These are phyloP conservation scores for Ceriops tagal DNA, from an alignment of 345 rosid species.

Conservation along the genomic window DNA sequence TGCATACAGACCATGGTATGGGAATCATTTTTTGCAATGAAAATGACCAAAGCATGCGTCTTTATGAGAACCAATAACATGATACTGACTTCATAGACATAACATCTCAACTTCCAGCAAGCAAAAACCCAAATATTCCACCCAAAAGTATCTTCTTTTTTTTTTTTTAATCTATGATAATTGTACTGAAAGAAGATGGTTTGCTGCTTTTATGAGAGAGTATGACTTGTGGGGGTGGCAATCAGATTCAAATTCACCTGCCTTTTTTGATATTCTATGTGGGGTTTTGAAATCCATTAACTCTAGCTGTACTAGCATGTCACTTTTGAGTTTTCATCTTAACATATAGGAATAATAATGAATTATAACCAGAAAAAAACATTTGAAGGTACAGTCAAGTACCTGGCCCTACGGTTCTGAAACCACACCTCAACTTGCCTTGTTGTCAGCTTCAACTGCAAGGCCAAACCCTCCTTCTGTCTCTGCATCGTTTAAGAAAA, in stretches of 20 bases:
- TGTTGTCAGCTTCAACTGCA: constrained; percentile 72
- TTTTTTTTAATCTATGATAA: no score
- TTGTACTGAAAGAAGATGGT: no score
- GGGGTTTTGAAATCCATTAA: not conserved
- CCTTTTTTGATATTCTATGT: constrained; percentile 7
- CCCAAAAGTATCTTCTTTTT: no score
- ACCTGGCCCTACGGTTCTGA: constrained; percentile 99
- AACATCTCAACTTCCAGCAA: no score
- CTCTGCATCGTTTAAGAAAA: constrained; percentile 44
- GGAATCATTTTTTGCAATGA: not conserved
- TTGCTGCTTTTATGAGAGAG: not conserved
- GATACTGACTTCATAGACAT: no score
- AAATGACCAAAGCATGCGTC: constrained; percentile 3
- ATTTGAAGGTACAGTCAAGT: constrained; percentile 8
- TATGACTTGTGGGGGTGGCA: not conserved
- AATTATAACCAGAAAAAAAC: no score
- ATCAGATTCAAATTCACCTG: constrained; percentile 4
- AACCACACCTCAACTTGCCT: constrained; percentile 99
- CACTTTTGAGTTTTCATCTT: constrained; percentile 5
- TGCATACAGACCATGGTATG: not conserved
- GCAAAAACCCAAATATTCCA: no score
- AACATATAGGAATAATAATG: not conserved
- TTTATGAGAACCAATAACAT: not conserved
- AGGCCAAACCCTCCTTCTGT: constrained; percentile 85
- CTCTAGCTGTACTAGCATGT: not conserved